Base-by-base conservation (phyloP, 257 asterid genomes). In the Jaltomata sinuosa region DNA sequence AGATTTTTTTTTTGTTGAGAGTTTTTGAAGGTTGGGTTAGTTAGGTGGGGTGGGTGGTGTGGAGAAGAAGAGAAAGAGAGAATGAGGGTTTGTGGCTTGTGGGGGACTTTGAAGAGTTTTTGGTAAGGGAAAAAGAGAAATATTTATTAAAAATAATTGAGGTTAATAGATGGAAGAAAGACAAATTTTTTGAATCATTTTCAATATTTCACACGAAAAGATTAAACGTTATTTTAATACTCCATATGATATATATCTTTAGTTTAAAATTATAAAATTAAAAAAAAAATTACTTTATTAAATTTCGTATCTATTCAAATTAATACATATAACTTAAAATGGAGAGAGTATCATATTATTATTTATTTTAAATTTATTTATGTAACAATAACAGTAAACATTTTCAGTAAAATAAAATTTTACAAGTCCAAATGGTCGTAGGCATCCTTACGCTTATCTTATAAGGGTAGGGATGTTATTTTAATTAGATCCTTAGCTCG, bases 81-180 rank as follows among this genome's bases (percentile, higher is more conserved):
- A 49, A 25, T 11, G 21, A 54, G 71, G 19, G 32, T 52, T 80
- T 72, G 84, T 22, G 25, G 45, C 19, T 71, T 50, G 84, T 38
- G 52, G 76, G 76, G 49, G 86, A 52, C 62, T 89, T 84, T 87
- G 87, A 83, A 78, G 89, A 42, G 85, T 85, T 42, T 57, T 45
- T 76, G 81, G 81, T 27, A 81, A 34, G 85, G 15, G 67, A 9
- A 68, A 34, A n/a, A n/a, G n/a, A n/a, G n/a, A n/a, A n/a, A n/a
- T n/a, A n/a, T n/a, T n/a, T n/a, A n/a, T n/a, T n/a, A n/a, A n/a
- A n/a, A n/a, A n/a, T n/a, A n/a, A n/a, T n/a, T n/a, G n/a, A n/a
- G n/a, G n/a, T n/a, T n/a, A n/a, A n/a, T n/a, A n/a, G n/a, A n/a
- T n/a, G n/a, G n/a, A n/a, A n/a, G n/a, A n/a, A n/a, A n/a, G n/a